Conservation (phyloP, 106 monocot species). For the Chionographis japonica region DNA sequence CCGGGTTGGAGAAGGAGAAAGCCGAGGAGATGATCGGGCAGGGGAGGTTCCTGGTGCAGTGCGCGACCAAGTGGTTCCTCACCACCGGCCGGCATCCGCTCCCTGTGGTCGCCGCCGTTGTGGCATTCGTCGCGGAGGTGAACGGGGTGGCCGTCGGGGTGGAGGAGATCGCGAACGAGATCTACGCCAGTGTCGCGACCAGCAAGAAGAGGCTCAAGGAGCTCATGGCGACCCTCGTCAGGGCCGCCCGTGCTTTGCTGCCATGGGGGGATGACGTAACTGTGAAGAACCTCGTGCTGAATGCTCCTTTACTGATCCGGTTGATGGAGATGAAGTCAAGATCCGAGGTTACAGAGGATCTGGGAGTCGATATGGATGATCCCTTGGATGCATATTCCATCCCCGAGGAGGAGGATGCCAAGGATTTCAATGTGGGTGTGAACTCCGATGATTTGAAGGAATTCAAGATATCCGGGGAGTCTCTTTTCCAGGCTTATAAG, state of each 20-base stretch:
- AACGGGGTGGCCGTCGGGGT: constrained; percentile 28
- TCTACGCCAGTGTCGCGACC: constrained; percentile 36
- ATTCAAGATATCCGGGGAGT: constrained; percentile 35
- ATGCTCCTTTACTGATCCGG: constrained; percentile 51
- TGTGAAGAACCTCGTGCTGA: constrained; percentile 47
- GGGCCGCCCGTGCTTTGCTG: constrained; percentile 44
- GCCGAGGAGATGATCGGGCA: constrained; percentile 41
- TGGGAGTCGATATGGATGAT: constrained; percentile 9
- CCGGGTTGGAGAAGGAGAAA: constrained; percentile 17
- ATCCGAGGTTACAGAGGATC: neutral
- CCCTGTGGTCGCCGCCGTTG: constrained; percentile 58
- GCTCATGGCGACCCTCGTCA: constrained; percentile 37
- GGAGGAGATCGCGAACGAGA: constrained; percentile 52
- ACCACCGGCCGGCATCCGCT: constrained; percentile 68
- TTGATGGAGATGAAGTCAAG: constrained; percentile 62
- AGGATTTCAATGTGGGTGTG: constrained; percentile 25
- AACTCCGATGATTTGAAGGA: constrained; percentile 12
- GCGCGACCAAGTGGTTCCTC: constrained; percentile 69
- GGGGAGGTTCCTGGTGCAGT: constrained; percentile 54
- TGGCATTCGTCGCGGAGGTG: constrained; percentile 34
- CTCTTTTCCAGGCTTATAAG: constrained; percentile 28
- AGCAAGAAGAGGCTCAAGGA: constrained; percentile 45
- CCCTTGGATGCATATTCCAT: constrained; percentile 6
- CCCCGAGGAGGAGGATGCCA: constrained; percentile 18
- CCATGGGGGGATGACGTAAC: constrained; percentile 73